These are phyloP conservation scores for Phytophthora capsici DNA, from an alignment of 352 stramenopile genomes.

Conservation along the genomic window DNA sequence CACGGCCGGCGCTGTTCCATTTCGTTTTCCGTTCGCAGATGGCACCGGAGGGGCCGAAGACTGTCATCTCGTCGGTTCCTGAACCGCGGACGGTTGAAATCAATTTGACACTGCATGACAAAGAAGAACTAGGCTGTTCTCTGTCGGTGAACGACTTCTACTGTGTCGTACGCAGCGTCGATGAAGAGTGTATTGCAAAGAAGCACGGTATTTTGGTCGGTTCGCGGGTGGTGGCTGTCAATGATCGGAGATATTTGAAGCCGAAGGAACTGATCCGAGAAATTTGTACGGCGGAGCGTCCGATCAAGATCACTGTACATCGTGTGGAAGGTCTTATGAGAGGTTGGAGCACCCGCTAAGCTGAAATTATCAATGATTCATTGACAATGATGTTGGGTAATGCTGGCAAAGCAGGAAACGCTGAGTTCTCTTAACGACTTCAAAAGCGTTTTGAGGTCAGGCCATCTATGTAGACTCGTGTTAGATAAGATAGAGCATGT, in stretches of 20 bases:
- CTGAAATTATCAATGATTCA: not conserved
- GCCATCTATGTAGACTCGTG: constrained; percentile 4
- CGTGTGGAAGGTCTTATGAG: constrained; percentile 83
- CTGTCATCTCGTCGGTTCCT: constrained; percentile 61
- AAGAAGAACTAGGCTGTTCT: constrained; percentile 64
- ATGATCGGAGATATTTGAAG: constrained; percentile 57
- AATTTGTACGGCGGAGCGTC: constrained; percentile 61
- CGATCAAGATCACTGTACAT: constrained; percentile 71
- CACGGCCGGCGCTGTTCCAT: constrained; percentile 67
- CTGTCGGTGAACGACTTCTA: constrained; percentile 55
- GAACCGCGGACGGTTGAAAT: constrained; percentile 67
- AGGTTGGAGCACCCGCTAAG: constrained; percentile 47
- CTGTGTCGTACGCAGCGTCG: constrained; percentile 69
- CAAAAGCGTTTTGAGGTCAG: constrained; percentile 38
- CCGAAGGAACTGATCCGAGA: constrained; percentile 54
- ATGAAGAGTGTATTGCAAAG: constrained; percentile 61
- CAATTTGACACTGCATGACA: constrained; percentile 63
- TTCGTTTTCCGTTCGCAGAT: constrained; percentile 62
- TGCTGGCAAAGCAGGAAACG: constrained; percentile 5
- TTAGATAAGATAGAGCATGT: constrained; percentile 40
- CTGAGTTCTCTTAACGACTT: constrained; percentile 4
- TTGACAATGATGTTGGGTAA: not conserved
- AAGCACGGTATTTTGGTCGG: constrained; percentile 70
- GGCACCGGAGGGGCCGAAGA: constrained; percentile 20
- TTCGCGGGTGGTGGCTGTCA: constrained; percentile 70